Conservation (phyloP, 768 basidiomycete genomes). For the Rhodosporidiobolus sp. region DNA sequence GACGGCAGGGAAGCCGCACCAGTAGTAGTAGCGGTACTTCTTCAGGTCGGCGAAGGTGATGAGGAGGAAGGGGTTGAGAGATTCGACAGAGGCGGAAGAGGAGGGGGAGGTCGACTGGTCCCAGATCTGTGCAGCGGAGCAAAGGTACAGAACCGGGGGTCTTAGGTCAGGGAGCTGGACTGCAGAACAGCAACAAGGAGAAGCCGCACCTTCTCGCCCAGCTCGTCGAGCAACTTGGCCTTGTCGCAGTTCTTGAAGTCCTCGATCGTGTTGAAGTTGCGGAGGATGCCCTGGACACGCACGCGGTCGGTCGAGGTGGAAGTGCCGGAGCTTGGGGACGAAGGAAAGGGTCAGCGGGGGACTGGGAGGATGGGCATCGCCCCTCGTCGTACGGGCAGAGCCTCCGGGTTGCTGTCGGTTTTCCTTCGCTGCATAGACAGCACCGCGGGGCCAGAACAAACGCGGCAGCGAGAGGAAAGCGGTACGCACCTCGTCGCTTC, state of each 20-base stretch:
- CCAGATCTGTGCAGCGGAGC: no score
- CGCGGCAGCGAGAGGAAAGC: neutral
- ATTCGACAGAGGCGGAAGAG: constrained; percentile 50
- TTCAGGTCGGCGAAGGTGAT: constrained; percentile 96
- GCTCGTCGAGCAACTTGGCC: constrained; percentile 71
- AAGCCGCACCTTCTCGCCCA: constrained; percentile 62
- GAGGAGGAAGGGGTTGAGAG: constrained; percentile 73
- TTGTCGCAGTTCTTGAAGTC: constrained; percentile 90
- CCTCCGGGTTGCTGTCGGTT: no score
- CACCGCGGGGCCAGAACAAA: no score
- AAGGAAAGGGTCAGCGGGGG: neutral
- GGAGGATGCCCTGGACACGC: constrained; percentile 64
- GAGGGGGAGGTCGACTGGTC: constrained; percentile 53
- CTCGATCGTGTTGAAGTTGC: constrained; percentile 96
- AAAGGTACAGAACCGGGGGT: no score
- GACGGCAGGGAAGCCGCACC: constrained; percentile 96
- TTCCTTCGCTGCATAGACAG: neutral
- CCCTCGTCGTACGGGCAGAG: no score
- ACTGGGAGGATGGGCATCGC: no score
- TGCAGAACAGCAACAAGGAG: no score
- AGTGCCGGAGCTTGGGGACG: neutral
- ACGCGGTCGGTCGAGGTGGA: constrained; percentile 43
- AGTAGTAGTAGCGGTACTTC: constrained; percentile 96
- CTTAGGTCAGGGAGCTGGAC: no score
- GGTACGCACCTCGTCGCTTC: neutral